Percentiles rank a stretch among this genome's conserved stretches.
Conservation (phyloP, 23 red algal genomes). For the Agarophyton chilense region DNA sequence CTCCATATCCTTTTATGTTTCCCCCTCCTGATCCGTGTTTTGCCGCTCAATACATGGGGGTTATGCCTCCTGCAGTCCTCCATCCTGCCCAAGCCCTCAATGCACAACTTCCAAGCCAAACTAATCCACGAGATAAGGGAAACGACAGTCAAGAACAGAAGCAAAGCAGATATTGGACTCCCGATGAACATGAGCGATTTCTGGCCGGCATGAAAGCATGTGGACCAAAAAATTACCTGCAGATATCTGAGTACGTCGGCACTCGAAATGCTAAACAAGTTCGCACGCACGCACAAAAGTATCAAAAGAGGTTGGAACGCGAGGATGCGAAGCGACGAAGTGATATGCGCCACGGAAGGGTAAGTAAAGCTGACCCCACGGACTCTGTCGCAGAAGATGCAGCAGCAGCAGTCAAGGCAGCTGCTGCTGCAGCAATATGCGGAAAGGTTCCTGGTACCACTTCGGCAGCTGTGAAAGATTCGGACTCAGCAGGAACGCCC, state of each 20-base stretch:
- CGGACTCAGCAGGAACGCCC: background rate
- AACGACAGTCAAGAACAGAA: conserved; percentile 45
- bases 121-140: background rate
- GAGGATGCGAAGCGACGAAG: conserved; percentile 76
- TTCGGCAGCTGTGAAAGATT: background rate
- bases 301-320: conserved; percentile 81
- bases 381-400: conserved; percentile 35
- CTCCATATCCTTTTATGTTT: conserved; percentile 49
- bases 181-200: conserved; percentile 88
- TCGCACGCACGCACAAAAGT: conserved; percentile 96
- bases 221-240: conserved; percentile 90
- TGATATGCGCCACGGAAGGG: conserved; percentile 22
- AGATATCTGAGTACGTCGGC: conserved; percentile 83
- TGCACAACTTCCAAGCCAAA: conserved; percentile 17
- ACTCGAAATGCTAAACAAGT: conserved; percentile 94
- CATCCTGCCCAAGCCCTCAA: conserved; percentile 18
- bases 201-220: conserved; percentile 76
- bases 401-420: conserved; percentile 33
- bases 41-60: conserved; percentile 38
- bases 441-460: conserved; percentile 45
- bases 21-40: conserved; percentile 31
- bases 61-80: conserved; percentile 14
- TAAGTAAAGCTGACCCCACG: background rate
- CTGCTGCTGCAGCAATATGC: conserved; percentile 24
- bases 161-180: conserved; percentile 93